A percentile compares a stretch with the other conserved stretches of the same genome.
phyloP scores from a whole-genome alignment of 2,329 filamentous ascomycete genomes.

The Cercospora berteroae region DNA sequence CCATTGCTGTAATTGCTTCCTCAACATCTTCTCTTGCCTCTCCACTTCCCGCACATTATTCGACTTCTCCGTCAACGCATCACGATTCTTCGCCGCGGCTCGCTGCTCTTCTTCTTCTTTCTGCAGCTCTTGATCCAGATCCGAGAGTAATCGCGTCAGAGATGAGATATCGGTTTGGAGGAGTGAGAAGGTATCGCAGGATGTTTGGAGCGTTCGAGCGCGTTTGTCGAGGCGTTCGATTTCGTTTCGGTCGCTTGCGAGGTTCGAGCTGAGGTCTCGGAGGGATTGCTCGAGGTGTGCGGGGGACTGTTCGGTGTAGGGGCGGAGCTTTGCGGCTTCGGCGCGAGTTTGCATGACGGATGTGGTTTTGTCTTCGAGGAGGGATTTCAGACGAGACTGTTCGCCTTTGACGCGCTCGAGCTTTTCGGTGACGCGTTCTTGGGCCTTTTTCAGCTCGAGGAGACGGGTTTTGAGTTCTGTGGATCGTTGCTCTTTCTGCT shows the following conservation, averaged over 20 bases:
- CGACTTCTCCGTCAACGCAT: constrained; percentile 81
- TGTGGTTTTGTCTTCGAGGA: constrained; percentile 70
- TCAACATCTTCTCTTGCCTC: constrained; percentile 76
- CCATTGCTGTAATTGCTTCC: constrained; percentile 81
- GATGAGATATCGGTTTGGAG: constrained; percentile 81
- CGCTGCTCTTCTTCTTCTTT: constrained; percentile 90
- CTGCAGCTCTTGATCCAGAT: constrained; percentile 76
- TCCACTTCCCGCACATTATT: constrained; percentile 92
- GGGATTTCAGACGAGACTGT: constrained; percentile 70
- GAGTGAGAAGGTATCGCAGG: constrained; percentile 81
- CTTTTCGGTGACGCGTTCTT: constrained; percentile 78
- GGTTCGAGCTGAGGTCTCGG: constrained; percentile 74
- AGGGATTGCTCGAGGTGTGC: constrained; percentile 77
- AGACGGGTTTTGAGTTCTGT: constrained; percentile 81
- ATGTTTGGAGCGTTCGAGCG: constrained; percentile 86
- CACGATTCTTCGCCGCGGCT: constrained; percentile 75
- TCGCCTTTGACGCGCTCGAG: constrained; percentile 80
- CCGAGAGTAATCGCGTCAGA: constrained; percentile 85
- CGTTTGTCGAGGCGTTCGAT: constrained; percentile 86
- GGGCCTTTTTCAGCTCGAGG: constrained; percentile 74
- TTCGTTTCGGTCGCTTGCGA: constrained; percentile 74
- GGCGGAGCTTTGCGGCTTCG: constrained; percentile 83
- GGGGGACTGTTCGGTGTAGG: constrained; percentile 88
- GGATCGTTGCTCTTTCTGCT: constrained; percentile 81
- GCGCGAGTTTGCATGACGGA: constrained; percentile 70